Base-by-base conservation (phyloP, 2,329 filamentous ascomycete genomes). In the Graphilbum fragrans region DNA sequence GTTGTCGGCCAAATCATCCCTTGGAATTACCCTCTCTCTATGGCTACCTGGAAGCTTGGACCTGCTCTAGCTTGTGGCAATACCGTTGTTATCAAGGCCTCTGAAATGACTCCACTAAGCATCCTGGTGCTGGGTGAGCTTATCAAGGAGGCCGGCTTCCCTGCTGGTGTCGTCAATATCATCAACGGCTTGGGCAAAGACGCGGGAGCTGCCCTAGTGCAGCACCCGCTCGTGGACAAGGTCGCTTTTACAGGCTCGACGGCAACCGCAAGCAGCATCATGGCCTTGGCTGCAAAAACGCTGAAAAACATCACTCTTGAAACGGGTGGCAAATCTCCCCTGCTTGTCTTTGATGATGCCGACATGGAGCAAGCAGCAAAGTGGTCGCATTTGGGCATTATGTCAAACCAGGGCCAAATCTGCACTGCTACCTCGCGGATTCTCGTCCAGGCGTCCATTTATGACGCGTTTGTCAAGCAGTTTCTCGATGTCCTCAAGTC, bases 1-100 rank as follows among this genome's bases (percentile, higher is more conserved):
- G 84, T 92, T 0, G 84, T 82, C 50, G 83, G 73, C 14, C 70
- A 71, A 58, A 87, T 88, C 48, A 85, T 86, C 45, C 82, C 83
- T 8, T 90, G 83, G 81, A 90, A 90, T 57, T 86, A 82, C 50
- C 84, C 85, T 2, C 66, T 90, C 2, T 68, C 70, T 18, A 87
- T 88, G 75, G 80, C 81, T 14, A 77, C 77, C 6, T 83, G 81
- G 80, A 86, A 86, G 56, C 68, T 87, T 48, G 82, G 80, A 18
- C 82, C 83, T 14, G 76, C 76, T 16, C 55, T 80, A 33, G 73
- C 74, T 39, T 72, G 73, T 46, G 77, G 77, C 44, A 80, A 80
- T 58, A 75, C 74, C 3, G 63, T 80, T 39, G 64, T 80, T 25
- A 59, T 81, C 37, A 81, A 81, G 63, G 67, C 74, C 25, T 73